Conservation (phyloP, 2,329 filamentous ascomycete species). For the Arthrobotrys pseudoclavata region DNA sequence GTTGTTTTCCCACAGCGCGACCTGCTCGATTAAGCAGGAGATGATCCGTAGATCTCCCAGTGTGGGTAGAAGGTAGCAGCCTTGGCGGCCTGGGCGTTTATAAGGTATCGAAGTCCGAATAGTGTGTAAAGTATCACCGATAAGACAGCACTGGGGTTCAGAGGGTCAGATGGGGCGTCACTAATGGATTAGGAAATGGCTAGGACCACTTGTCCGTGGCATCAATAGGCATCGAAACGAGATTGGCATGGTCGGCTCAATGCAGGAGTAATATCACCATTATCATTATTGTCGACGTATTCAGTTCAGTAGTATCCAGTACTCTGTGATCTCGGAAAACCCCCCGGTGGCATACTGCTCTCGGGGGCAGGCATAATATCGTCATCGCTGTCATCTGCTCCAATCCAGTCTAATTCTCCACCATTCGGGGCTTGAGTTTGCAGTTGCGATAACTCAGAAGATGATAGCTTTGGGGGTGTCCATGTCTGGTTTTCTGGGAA, state of each 20-base stretch:
- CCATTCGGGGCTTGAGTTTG: conserved; percentile 48
- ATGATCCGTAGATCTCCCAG: conserved; percentile 33
- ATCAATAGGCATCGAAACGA: conserved; percentile 30
- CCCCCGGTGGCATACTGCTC: conserved; percentile 38
- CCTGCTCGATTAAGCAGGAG: conserved; percentile 51
- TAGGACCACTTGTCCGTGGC: conserved; percentile 32
- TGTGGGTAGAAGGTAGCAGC: conserved; percentile 49
- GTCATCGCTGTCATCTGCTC: conserved; percentile 54
- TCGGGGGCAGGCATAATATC: conserved; percentile 16
- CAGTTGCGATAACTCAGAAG: conserved; percentile 42
- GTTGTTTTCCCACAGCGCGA: conserved; percentile 38
- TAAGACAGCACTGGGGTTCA: conserved; percentile 40
- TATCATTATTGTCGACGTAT: not conserved
- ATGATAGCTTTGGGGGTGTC: conserved; percentile 54
- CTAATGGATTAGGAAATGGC: conserved; percentile 50
- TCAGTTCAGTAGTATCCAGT: conserved; percentile 51
- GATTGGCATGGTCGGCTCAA: conserved; percentile 9
- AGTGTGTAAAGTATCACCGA: conserved; percentile 16
- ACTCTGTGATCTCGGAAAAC: conserved; percentile 52
- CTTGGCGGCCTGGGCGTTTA: conserved; percentile 49
- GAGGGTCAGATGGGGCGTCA: conserved; percentile 32
- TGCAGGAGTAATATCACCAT: not conserved
- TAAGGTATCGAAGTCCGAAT: not conserved
- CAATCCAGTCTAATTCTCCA: conserved; percentile 52
- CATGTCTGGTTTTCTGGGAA: conserved; percentile 48